A percentile compares a stretch with the other conserved stretches of the same genome.
These are phyloP conservation scores for Penicillium waksmanii DNA, from an alignment of 495 filamentous ascomycete genomes.

Conservation along the genomic window DNA sequence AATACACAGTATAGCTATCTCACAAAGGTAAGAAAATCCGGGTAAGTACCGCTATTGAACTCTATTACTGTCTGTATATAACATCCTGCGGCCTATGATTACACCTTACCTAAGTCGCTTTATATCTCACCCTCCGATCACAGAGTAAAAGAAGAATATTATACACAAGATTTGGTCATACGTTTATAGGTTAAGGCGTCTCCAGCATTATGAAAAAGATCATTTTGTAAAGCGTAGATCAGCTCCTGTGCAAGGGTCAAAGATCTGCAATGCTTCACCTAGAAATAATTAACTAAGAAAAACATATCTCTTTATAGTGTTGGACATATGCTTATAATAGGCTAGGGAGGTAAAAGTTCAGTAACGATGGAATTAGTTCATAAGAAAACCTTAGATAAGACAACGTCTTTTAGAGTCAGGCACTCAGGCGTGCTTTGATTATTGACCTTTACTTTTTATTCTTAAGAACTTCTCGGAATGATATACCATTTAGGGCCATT, in stretches of 20 bases:
- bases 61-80: slow-evolving; percentile 11
- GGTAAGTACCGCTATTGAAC: slow-evolving; percentile 8
- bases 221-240: background rate
- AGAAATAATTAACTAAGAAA: background rate
- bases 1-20: slow-evolving; percentile 14
- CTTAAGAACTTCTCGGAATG: background rate
- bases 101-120: background rate
- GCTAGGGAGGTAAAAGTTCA: background rate
- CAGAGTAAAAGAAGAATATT: background rate
- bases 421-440: background rate
- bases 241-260: background rate
- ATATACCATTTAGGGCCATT: background rate
- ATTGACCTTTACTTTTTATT: background rate
- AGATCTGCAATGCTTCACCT: background rate
- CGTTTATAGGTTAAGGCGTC: background rate
- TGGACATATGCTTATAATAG: background rate
- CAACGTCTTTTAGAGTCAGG: background rate
- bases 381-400: background rate
- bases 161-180: background rate
- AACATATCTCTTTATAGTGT: background rate
- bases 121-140: background rate
- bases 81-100: slow-evolving; percentile 4
- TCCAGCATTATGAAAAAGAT: background rate
- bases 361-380: background rate
- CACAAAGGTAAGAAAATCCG: slow-evolving; percentile 2